Evolutionary conservation across 495 filamentous ascomycete genomes (phyloP).

Genomic region (Lasiosphaeria hispida): DNA sequence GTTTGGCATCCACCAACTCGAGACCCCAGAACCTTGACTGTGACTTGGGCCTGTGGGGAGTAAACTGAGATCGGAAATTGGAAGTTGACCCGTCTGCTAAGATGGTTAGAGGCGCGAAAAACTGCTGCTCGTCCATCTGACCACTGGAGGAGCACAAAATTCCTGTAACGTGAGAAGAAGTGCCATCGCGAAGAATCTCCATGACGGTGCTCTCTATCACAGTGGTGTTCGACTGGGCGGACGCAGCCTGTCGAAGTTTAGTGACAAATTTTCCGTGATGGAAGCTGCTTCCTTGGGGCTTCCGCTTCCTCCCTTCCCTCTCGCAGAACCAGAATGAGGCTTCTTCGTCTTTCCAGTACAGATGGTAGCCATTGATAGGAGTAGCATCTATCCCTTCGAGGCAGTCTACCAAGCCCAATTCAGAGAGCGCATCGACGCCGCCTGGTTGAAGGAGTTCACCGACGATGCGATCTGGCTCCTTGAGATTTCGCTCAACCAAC

Average conservation of each 20-base stretch:
- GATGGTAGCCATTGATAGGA: conserved; percentile 68
- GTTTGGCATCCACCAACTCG: conserved; percentile 4
- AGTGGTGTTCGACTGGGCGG: neutral
- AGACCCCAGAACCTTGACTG: conserved; percentile 19
- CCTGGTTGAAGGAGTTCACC: conserved; percentile 84
- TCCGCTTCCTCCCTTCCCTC: conserved; percentile 6
- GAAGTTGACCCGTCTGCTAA: conserved; percentile 16
- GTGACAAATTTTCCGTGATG: conserved; percentile 64
- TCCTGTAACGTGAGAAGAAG: conserved; percentile 3
- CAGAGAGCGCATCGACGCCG: conserved; percentile 68
- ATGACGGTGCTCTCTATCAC: conserved; percentile 11
- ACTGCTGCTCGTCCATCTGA: neutral
- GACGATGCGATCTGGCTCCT: conserved; percentile 85
- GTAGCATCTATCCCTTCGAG: conserved; percentile 78
- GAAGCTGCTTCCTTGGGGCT: conserved; percentile 56
- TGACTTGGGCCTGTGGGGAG: conserved; percentile 7
- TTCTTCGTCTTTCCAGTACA: conserved; percentile 67
- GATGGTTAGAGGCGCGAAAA: conserved; percentile 11
- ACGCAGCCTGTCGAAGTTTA: conserved; percentile 35
- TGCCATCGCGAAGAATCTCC: conserved; percentile 14
- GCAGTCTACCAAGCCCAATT: conserved; percentile 67
- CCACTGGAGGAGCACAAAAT: neutral
- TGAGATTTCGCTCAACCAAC: conserved; percentile 68
- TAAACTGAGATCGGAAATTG: conserved; percentile 19
- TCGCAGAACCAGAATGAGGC: conserved; percentile 61